Conservation (phyloP, 192 early-diverging fungal species). For the Umbelopsis isabellina region DNA sequence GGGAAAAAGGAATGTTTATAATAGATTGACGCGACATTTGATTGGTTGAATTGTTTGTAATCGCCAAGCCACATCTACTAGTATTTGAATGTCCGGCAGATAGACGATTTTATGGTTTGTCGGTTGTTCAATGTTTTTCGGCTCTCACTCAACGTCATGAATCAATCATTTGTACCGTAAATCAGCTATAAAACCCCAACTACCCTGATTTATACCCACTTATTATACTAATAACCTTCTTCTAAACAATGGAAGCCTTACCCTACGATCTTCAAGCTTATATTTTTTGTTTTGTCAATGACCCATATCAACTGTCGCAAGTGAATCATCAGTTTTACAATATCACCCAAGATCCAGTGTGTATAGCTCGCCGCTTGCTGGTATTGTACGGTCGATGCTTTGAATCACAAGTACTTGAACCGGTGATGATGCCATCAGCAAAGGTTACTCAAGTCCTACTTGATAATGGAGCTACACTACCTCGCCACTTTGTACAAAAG, state of each 20-base stretch:
- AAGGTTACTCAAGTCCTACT: background rate
- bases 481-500: conserved; percentile 12
- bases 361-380: conserved; percentile 8
- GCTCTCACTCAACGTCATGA: conserved; percentile 1
- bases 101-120: too few relatives aligned
- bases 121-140: too few relatives aligned
- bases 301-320: background rate
- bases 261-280: background rate
- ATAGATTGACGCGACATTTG: background rate
- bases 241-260: background rate
- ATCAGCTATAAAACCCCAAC: background rate
- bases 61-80: conserved; percentile 15
- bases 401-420: conserved; percentile 14
- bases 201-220: background rate
- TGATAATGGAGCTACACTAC: background rate
- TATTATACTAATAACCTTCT: background rate
- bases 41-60: background rate
- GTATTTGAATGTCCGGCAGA: too few relatives aligned
- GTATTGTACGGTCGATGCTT: conserved; percentile 1
- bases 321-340: conserved; percentile 11
- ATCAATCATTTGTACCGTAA: background rate
- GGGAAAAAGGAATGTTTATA: conserved; percentile 10
- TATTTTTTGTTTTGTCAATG: conserved; percentile 1
- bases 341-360: conserved; percentile 15
- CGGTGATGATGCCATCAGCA: conserved; percentile 6